Evolutionary conservation across 805 yeast species (phyloP).

Genomic region (Yarrowia deformans): DNA sequence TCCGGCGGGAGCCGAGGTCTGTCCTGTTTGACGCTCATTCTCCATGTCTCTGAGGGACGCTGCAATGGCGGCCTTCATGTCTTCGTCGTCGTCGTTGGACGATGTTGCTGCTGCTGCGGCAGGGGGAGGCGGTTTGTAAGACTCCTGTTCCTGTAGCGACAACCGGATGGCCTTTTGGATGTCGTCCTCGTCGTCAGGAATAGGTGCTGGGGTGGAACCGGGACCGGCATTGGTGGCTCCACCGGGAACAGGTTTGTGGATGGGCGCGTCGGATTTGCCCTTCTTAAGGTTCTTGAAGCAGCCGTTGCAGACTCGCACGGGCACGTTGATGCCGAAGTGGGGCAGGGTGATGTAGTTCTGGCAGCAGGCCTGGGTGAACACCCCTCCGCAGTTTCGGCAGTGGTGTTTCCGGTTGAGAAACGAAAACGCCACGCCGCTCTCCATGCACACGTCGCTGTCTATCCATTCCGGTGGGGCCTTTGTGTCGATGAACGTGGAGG

Average conservation of each 20-base stretch:
- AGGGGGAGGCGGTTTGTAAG: constrained; percentile 47
- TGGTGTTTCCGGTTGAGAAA: constrained; percentile 92
- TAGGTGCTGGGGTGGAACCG: not conserved
- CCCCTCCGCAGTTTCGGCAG: constrained; percentile 97
- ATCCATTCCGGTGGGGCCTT: constrained; percentile 98
- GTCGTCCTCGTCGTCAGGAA: constrained; percentile 67
- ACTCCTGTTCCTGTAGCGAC: constrained; percentile 65
- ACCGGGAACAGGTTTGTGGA: not conserved
- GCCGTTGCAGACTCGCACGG: constrained; percentile 93
- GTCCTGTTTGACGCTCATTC: constrained; percentile 43
- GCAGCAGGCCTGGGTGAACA: constrained; percentile 87
- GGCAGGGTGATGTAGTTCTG: constrained; percentile 73
- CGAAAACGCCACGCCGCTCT: constrained; percentile 80
- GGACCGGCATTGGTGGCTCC: not conserved
- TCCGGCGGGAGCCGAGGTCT: not conserved
- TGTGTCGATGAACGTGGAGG: constrained; percentile 73
- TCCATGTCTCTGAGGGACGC: constrained; percentile 84
- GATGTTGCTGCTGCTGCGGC: constrained; percentile 45
- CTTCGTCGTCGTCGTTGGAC: constrained; percentile 78
- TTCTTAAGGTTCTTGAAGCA: constrained; percentile 68
- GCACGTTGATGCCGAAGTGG: constrained; percentile 82
- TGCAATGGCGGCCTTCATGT: constrained; percentile 91
- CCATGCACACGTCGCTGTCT: constrained; percentile 94
- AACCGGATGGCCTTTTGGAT: constrained; percentile 77
- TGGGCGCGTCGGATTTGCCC: constrained; percentile 45